Evolutionary conservation across 345 rosid genomes (phyloP).

Genomic region (Syzygium aqueum): DNA sequence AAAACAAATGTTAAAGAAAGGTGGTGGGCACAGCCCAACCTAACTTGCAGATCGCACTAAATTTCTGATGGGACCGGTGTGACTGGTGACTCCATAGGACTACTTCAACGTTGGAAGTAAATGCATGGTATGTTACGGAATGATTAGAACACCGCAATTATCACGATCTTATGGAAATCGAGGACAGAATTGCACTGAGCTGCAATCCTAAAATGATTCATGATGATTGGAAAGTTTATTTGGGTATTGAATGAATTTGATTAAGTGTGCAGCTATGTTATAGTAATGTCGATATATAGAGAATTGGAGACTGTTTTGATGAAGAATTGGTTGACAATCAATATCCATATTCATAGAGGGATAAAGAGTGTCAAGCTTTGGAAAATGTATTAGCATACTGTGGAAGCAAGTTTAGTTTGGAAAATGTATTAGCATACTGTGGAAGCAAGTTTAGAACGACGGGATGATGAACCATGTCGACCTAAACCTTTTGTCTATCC

Average conservation of each 20-base stretch:
- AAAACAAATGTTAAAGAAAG: not conserved
- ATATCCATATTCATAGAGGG: not conserved
- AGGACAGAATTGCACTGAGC: not conserved
- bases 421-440: not conserved
- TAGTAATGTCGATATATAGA: not conserved
- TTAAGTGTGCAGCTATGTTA: not conserved
- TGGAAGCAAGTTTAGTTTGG: not conserved
- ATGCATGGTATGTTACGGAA: not conserved
- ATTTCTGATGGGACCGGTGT: not conserved
- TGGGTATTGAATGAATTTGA: not conserved
- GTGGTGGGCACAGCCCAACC: not conserved
- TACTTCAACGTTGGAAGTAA: not conserved
- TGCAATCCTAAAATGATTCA: not conserved
- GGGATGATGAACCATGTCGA: not conserved
- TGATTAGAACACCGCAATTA: not conserved
- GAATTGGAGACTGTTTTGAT: not conserved
- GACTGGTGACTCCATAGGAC: not conserved
- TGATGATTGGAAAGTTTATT: too few species aligned
- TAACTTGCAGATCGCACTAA: not conserved
- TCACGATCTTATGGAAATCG: not conserved
- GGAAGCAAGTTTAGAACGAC: not conserved
- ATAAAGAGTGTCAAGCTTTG: not conserved
- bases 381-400: not conserved
- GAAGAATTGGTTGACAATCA: not conserved
- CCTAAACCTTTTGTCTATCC: not conserved